Conservation (phyloP, 1,284 basidiomycete species). For the Marasmius oreades region DNA sequence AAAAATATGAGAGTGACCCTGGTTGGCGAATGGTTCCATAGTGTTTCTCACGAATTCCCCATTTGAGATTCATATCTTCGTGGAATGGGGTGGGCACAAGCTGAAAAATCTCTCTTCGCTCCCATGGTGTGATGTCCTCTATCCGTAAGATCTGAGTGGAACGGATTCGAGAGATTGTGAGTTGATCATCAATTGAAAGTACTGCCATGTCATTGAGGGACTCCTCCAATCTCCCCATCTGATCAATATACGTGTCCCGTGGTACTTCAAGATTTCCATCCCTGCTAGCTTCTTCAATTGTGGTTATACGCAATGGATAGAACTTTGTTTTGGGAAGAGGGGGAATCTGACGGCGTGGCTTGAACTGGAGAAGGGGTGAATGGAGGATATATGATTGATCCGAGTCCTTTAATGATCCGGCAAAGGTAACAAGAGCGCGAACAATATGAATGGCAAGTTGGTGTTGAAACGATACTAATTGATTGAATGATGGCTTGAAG, state of each 20-base stretch:
- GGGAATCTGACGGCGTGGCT: conserved; percentile 12
- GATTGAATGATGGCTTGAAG: conserved; percentile 1
- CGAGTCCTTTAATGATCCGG: too few relatives aligned
- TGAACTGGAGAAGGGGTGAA: too few relatives aligned
- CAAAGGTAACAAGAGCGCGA: conserved; percentile 6
- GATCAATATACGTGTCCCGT: conserved; percentile 12
- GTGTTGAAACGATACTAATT: not conserved
- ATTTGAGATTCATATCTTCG: conserved; percentile 26
- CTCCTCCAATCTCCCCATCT: not conserved
- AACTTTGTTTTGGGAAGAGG: conserved; percentile 16
- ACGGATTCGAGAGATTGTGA: conserved; percentile 23
- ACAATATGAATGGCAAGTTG: conserved; percentile 7
- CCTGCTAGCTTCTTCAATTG: conserved; percentile 1
- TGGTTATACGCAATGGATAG: not conserved
- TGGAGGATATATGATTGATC: too few relatives aligned
- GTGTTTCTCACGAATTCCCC: conserved; percentile 17
- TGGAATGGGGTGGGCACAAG: conserved; percentile 27
- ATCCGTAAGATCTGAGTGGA: not conserved
- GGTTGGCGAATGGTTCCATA: conserved; percentile 7
- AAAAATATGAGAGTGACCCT: conserved; percentile 20
- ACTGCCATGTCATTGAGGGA: conserved; percentile 14
- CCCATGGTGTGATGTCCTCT: conserved; percentile 22
- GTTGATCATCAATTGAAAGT: conserved; percentile 22
- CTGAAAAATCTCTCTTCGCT: conserved; percentile 21
- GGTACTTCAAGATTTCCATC: not conserved